Evolutionary conservation across 2,329 filamentous ascomycete species (phyloP).

Genomic region (Lecanicillium sp.): DNA sequence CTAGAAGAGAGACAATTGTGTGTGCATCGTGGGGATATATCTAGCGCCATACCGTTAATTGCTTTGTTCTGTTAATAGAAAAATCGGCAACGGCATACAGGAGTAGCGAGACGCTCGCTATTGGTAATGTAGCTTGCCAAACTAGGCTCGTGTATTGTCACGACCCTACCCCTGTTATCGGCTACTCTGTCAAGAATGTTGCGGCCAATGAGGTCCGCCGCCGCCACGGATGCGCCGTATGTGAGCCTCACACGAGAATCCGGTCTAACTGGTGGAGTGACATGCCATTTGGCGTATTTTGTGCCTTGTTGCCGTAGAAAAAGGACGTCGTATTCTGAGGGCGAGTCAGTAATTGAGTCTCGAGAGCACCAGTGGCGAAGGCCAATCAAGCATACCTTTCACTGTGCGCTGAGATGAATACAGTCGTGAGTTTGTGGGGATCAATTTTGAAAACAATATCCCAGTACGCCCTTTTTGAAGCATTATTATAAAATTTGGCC

Average conservation of each 20-base stretch:
- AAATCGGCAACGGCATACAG: conserved; percentile 23
- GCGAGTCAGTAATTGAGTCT: neutral
- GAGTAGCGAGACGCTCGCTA: conserved; percentile 64
- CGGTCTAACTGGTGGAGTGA: conserved; percentile 26
- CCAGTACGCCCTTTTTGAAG: too few species aligned
- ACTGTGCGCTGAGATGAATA: conserved; percentile 4
- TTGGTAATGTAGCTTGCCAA: conserved; percentile 66
- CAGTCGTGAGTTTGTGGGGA: neutral
- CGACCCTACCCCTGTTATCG: conserved; percentile 40
- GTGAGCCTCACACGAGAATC: conserved; percentile 23
- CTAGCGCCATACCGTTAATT: conserved; percentile 9
- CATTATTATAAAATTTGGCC: too few species aligned
- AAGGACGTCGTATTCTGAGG: conserved; percentile 30
- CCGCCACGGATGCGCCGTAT: conserved; percentile 38
- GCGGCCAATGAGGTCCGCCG: conserved; percentile 56
- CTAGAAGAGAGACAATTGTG: conserved; percentile 66
- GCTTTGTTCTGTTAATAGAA: neutral
- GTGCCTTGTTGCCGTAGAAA: conserved; percentile 29
- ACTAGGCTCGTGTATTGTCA: conserved; percentile 55
- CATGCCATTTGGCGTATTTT: conserved; percentile 27
- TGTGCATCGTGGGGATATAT: conserved; percentile 66
- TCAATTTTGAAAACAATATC: too few species aligned
- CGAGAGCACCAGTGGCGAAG: neutral
- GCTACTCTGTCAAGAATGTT: conserved; percentile 48
- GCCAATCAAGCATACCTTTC: conserved; percentile 17